Conservation (phyloP, 192 early-diverging fungal genomes). For the Gaertneriomyces sp. region DNA sequence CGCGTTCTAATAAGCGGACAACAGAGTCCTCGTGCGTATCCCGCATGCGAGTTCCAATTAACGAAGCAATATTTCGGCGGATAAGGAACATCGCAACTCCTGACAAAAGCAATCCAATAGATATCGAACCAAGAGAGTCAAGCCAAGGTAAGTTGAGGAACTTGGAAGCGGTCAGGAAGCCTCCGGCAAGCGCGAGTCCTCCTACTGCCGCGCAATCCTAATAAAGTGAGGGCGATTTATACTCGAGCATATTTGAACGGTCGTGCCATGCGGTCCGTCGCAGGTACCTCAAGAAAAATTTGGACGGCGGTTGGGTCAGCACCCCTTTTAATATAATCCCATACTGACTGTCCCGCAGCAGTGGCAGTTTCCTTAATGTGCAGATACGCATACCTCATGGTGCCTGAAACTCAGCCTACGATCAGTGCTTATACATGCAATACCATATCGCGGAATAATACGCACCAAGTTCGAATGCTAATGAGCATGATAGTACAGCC, state of each 20-base stretch:
- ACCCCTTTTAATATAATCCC: constrained; percentile 42
- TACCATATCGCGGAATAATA: neutral
- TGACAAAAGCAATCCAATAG: constrained; percentile 46
- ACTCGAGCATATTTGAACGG: neutral
- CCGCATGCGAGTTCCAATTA: constrained; percentile 46
- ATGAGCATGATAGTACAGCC: constrained; percentile 40
- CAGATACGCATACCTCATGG: constrained; percentile 44
- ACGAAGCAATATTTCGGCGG: constrained; percentile 44
- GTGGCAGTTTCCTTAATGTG: constrained; percentile 41
- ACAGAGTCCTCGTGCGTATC: constrained; percentile 32
- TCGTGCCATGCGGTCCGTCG: constrained; percentile 10
- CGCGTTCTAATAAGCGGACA: constrained; percentile 41
- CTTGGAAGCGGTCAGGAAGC: constrained; percentile 41
- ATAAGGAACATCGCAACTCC: constrained; percentile 49
- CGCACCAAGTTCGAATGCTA: constrained; percentile 48
- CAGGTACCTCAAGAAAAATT: constrained; percentile 54
- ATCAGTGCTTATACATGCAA: neutral
- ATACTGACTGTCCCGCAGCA: constrained; percentile 30
- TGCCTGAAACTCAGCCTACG: constrained; percentile 21
- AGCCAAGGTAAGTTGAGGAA: constrained; percentile 37
- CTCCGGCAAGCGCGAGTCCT: constrained; percentile 49
- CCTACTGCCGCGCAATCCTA: constrained; percentile 28
- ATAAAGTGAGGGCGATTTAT: neutral
- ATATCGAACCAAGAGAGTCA: constrained; percentile 49
- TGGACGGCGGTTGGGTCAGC: constrained; percentile 58